These are phyloP conservation scores for Ogataea neopini DNA, from an alignment of 805 yeast species.

Conservation along the genomic window DNA sequence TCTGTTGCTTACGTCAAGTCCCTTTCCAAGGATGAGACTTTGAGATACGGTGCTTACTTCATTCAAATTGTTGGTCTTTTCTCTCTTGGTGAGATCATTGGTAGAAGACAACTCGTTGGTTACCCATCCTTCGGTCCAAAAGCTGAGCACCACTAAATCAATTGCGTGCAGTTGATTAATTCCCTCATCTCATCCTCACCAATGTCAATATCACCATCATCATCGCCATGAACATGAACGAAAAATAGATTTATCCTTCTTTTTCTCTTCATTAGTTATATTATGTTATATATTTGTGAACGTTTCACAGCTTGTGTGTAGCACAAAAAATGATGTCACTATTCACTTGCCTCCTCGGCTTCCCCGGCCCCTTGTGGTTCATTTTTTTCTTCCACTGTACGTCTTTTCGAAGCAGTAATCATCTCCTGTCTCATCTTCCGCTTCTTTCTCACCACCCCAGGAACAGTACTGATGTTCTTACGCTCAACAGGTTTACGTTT, in stretches of 20 bases:
- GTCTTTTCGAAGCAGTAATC: conserved; percentile 69
- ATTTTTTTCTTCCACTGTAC: too few species aligned
- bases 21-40: conserved; percentile 52
- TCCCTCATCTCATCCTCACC: not conserved
- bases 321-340: not conserved
- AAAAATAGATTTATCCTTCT: not conserved
- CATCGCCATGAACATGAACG: not conserved
- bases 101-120: conserved; percentile 92
- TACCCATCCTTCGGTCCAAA: conserved; percentile 66
- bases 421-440: conserved; percentile 63
- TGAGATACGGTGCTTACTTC: conserved; percentile 71
- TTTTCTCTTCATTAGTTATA: not conserved
- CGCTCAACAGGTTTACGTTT: conserved; percentile 63
- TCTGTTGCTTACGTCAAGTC: conserved; percentile 44
- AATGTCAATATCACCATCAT: not conserved
- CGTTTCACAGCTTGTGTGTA: not conserved
- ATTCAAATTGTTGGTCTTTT: conserved; percentile 88
- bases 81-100: conserved; percentile 93
- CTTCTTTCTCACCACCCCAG: conserved; percentile 63
- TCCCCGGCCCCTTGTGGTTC: conserved; percentile 7
- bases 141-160: conserved; percentile 32
- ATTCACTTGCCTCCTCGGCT: not conserved
- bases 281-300: not conserved
- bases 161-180: not conserved
- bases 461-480: conserved; percentile 81